Base-by-base conservation (phyloP, 768 basidiomycete species). In the Pisolithus sp. region DNA sequence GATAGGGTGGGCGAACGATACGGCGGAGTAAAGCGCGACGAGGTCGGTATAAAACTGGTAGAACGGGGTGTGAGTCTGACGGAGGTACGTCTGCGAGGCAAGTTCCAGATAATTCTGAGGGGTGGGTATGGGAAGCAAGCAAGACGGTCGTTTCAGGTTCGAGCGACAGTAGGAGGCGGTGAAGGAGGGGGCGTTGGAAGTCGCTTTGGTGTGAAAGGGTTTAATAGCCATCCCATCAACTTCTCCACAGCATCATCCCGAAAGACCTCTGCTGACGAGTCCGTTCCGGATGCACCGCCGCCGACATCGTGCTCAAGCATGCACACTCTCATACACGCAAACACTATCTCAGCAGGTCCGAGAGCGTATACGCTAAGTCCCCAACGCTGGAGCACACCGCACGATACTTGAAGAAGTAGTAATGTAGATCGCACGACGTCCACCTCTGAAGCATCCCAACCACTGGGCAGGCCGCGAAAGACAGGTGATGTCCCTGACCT, bases 11-110 rank as follows among this genome's bases (percentile, higher is more conserved):
- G 84, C 80, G 66, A 94, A 94, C 7, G 94, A 97, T 58, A 93
- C 83, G 4, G 91, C 80, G 60, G 91, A 89, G 68, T 94, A 98
- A n/a, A 97, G 71, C 1, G 80, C 83, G 51, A 95, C 75, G 62
- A 96, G 86, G 67, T 96, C 93, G 13, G 86, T 87, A 71, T 93
- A 98, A 61, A 87, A 91, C 65, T 95, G 93, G 73, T 83, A 96
- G 74, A 97, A 97, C 0, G 93, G 91, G 0, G 83, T 83, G 1
- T 74, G 55, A 36, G 53, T 3, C 0, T 85, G 83, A n/a, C 89
- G 86, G 49, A 90, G 66, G 39, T 58, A 50, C 8, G 47, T 31
- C 18, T 65, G 17, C n/a, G 31, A 46, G 36, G 55, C 3, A 0
- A 85, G 83, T 18, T 91, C 88, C 48, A 90, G 66, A 31, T 59